phyloP scores from a whole-genome alignment of 805 yeast species.

The Grigorovia jiainica region DNA sequence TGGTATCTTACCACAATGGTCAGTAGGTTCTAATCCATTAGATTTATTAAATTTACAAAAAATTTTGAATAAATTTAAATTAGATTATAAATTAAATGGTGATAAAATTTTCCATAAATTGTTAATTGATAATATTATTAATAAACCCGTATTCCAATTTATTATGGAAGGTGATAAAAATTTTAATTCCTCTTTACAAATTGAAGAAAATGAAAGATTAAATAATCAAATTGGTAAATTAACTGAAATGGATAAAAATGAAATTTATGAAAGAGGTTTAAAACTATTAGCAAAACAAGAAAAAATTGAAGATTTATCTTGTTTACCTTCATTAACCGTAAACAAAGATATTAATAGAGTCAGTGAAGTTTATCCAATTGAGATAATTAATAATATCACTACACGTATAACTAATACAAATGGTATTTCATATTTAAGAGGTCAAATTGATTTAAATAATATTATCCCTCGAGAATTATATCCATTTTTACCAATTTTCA shows the following conservation, averaged over 20 bases:
- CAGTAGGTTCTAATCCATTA: slow-evolving; percentile 72
- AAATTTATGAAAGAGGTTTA: slow-evolving; percentile 52
- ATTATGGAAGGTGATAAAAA: slow-evolving; percentile 62
- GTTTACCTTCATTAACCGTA: slow-evolving; percentile 69
- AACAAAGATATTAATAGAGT: slow-evolving; percentile 54
- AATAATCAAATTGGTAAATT: slow-evolving; percentile 34
- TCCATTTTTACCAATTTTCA: slow-evolving; percentile 66
- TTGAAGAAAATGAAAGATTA: slow-evolving; percentile 51
- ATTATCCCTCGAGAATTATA: slow-evolving; percentile 51
- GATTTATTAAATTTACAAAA: slow-evolving; percentile 56
- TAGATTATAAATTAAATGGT: slow-evolving; percentile 42
- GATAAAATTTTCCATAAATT: slow-evolving; percentile 53
- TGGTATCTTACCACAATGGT: slow-evolving; percentile 76
- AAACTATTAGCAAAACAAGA: slow-evolving; percentile 55
- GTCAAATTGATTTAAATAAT: slow-evolving; percentile 48
- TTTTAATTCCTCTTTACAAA: slow-evolving; percentile 40
- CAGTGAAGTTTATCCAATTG: slow-evolving; percentile 35
- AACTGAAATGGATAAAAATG: slow-evolving; percentile 44
- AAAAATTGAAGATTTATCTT: slow-evolving; percentile 60
- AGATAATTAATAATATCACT: slow-evolving; percentile 27
- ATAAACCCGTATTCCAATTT: slow-evolving; percentile 55
- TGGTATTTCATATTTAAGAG: slow-evolving; percentile 70
- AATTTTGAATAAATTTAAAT: slow-evolving; percentile 48
- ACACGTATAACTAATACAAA: slow-evolving; percentile 60
- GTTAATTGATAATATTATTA: slow-evolving; percentile 43